A percentile compares a stretch with the other conserved stretches of the same genome.
phyloP scores from a whole-genome alignment of 2,329 filamentous ascomycete genomes.

The Fusarium cicatricum region DNA sequence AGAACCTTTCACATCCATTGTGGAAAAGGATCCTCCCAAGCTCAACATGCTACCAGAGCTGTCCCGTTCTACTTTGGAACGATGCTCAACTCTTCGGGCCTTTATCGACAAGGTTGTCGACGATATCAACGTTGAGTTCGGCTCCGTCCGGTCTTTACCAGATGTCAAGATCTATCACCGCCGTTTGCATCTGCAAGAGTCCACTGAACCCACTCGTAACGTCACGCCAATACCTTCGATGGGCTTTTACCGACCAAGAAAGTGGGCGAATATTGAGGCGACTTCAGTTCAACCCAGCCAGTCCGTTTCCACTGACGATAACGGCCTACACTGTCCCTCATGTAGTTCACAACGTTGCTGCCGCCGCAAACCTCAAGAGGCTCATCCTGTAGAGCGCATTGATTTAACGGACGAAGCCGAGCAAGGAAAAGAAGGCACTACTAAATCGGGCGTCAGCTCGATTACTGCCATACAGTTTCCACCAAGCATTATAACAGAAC shows the following conservation, averaged over 20 bases:
- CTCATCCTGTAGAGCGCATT: slow-evolving; percentile 16
- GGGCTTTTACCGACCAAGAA: slow-evolving; percentile 26
- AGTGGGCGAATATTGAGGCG: background rate
- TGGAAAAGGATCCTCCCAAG: slow-evolving; percentile 35
- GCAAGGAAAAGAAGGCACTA: background rate
- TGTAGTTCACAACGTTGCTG: background rate
- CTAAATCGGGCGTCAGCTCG: slow-evolving; percentile 5
- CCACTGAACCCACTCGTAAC: background rate
- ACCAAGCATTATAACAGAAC: background rate
- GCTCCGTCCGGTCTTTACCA: slow-evolving; percentile 6
- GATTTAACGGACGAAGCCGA: slow-evolving; percentile 5
- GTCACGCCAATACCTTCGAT: slow-evolving; percentile 3
- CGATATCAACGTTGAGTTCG: slow-evolving; percentile 43
- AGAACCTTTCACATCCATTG: background rate
- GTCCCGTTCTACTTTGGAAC: slow-evolving; percentile 32
- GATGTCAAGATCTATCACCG: background rate
- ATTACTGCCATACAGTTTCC: slow-evolving; percentile 10
- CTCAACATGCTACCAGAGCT: slow-evolving; percentile 43
- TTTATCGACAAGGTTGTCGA: slow-evolving; percentile 44
- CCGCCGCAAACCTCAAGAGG: background rate
- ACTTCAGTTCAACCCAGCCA: background rate
- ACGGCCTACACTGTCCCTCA: background rate
- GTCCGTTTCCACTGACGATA: background rate
- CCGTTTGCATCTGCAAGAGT: background rate
- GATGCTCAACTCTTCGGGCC: slow-evolving; percentile 43